These are phyloP conservation scores for Chytridium lagenaria DNA, from an alignment of 371 early-diverging fungal genomes.

Conservation along the genomic window DNA sequence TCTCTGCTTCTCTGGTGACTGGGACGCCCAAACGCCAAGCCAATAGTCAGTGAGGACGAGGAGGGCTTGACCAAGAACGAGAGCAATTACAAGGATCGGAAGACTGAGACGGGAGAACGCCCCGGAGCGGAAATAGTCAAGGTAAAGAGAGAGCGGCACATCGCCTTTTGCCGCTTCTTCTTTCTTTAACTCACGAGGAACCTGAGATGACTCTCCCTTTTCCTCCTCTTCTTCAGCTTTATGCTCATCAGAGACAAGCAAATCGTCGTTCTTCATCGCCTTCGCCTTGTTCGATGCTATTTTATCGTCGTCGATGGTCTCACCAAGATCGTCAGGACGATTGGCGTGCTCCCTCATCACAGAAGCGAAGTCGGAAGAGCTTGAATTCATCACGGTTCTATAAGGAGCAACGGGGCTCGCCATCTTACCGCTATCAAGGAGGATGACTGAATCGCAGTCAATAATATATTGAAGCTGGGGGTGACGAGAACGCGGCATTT, in stretches of 20 bases:
- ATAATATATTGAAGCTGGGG: slow-evolving; percentile 46
- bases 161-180: slow-evolving; percentile 39
- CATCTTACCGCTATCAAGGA: slow-evolving; percentile 71
- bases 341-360: slow-evolving; percentile 4
- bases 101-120: not conserved
- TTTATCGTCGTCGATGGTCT: slow-evolving; percentile 32
- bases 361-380: not conserved
- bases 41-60: slow-evolving; percentile 39
- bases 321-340: slow-evolving; percentile 3
- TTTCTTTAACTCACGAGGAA: slow-evolving; percentile 16
- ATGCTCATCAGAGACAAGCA: not conserved
- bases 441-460: slow-evolving; percentile 33
- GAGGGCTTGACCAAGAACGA: slow-evolving; percentile 43
- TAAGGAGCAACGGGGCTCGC: slow-evolving; percentile 22
- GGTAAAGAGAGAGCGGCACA: slow-evolving; percentile 33
- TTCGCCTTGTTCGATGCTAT: slow-evolving; percentile 17
- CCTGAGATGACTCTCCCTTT: not conserved
- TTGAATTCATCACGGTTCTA: not conserved
- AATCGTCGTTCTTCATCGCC: slow-evolving; percentile 16
- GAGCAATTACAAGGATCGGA: slow-evolving; percentile 24
- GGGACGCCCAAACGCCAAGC: slow-evolving; percentile 42
- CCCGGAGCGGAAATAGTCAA: slow-evolving; percentile 33
- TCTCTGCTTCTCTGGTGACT: slow-evolving; percentile 14
- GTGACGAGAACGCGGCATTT: slow-evolving; percentile 45
- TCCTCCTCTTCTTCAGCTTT: not conserved